Evolutionary conservation across 352 stramenopile genomes (phyloP), one percentile per base, ranked within the genome.

Genomic region (Phytopythium helicoides): DNA sequence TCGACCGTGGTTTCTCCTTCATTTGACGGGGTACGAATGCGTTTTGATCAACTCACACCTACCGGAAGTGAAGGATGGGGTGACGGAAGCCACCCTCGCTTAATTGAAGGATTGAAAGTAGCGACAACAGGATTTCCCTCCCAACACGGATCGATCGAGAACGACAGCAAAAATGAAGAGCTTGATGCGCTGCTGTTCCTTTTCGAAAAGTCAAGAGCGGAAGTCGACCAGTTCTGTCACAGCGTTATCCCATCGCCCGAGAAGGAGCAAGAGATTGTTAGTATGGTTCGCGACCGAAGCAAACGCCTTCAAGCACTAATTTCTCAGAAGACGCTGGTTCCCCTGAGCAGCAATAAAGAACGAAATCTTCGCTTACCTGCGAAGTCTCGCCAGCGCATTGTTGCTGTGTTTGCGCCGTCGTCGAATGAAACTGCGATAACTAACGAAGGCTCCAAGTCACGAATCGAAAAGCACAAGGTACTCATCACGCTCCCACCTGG

Each of bases 401-500:
- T 95, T 14, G 84, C 82, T 11, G 71, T 94, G 8, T 92, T 95
- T 49, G 84, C 58, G 38, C 84, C 86, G 2, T 56, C 73, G 14
- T 51, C 60, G 33, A 68, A 87, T 23, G 64, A 76, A 31, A 42
- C 58, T 18, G 42, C 59, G 44, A 21, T 34, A 18, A 64, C 39
- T 14, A 65, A 73, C 26, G 78, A 89, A 48, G 54, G 73, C 2
- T 55, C 65, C 12, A 95, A 94, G 52, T 63, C 78, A 34, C 71
- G 81, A 38, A 70, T 94, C 23, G 86, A 95, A 48, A 95, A 94
- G 51, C 81, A 92, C 52, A 94, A 94, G 48, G 80, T 95, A 45
- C 86, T 92, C 55, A 89, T 95, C 49, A 92, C 86, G 35, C 64
- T 95, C 14, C 86, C 86, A 3, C 79, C 86, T 44, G 86, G 86